phyloP scores from a whole-genome alignment of 495 filamentous ascomycete species.

The Penicillium fimorum region DNA sequence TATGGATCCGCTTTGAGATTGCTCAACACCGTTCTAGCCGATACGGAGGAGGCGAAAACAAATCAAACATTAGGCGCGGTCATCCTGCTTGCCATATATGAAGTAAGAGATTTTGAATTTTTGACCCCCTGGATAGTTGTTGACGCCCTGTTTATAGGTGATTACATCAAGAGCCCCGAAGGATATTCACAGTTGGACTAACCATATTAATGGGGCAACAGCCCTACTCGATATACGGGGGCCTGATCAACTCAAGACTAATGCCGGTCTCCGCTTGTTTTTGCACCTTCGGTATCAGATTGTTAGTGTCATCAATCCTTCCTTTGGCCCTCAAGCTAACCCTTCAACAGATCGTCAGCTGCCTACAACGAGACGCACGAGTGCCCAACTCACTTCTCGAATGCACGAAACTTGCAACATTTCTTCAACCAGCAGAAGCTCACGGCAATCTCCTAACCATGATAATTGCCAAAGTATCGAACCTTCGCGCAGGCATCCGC shows the following conservation, averaged over 20 bases:
- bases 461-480: conserved; percentile 44
- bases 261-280: conserved; percentile 57
- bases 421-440: conserved; percentile 35
- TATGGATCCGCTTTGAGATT: conserved; percentile 49
- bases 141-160: conserved; percentile 32
- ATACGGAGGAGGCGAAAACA: conserved; percentile 53
- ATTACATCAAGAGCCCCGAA: conserved; percentile 46
- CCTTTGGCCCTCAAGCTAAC: conserved; percentile 1
- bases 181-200: conserved; percentile 54
- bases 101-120: conserved; percentile 32
- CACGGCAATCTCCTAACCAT: conserved; percentile 38
- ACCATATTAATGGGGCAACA: conserved; percentile 59
- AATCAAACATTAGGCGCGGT: conserved; percentile 63
- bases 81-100: conserved; percentile 54
- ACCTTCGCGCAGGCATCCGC: conserved; percentile 47
- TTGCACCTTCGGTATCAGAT: conserved; percentile 53
- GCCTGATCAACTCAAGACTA: conserved; percentile 51
- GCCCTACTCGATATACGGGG: conserved; percentile 58
- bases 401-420: conserved; percentile 35
- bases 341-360: conserved; percentile 37
- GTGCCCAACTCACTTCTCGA: conserved; percentile 39
- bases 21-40: conserved; percentile 53
- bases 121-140: neutral
- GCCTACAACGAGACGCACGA: conserved; percentile 36
- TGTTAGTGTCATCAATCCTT: conserved; percentile 23